Percentiles rank a stretch among this genome's conserved stretches.
These are phyloP conservation scores for Arctium minus DNA, from an alignment of 129 eudicot genomes.

Conservation along the genomic window DNA sequence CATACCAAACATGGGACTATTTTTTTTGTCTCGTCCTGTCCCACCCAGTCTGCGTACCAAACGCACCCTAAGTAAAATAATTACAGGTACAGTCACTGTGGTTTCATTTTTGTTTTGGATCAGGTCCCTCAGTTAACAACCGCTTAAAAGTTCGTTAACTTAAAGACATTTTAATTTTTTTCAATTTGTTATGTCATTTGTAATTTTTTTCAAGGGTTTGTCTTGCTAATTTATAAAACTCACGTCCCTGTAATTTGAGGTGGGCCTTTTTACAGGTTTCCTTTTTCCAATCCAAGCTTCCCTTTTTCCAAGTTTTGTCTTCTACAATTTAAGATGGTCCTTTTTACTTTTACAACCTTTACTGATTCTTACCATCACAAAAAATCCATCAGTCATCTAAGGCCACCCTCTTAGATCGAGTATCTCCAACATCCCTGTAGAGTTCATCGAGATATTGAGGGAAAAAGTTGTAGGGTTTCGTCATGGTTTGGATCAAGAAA, in stretches of 20 bases:
- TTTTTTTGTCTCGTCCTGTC: too few species aligned
- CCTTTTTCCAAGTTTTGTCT: too few species aligned
- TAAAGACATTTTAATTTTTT: not conserved
- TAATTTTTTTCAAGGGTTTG: not conserved
- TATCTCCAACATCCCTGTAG: not conserved
- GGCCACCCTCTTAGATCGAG: not conserved
- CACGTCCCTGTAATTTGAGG: too few species aligned
- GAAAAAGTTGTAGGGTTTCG: not conserved
- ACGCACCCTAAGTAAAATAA: not conserved
- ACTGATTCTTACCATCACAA: not conserved
- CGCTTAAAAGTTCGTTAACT: not conserved
- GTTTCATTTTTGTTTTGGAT: not conserved
- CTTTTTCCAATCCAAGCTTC: too few species aligned
- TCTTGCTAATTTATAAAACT: too few species aligned
- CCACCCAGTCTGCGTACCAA: too few species aligned
- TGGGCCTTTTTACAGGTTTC: too few species aligned
- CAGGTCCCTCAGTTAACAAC: not conserved
- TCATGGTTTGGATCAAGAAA: not conserved
- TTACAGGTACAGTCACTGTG: not conserved
- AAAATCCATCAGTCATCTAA: too few species aligned
- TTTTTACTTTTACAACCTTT: too few species aligned
- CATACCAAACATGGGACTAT: too few species aligned
- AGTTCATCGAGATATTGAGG: not conserved
- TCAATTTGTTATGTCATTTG: not conserved
- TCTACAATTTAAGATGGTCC: too few species aligned